Evolutionary conservation across 352 stramenopile genomes (phyloP).

Genomic region (Phytophthora citrophthora): DNA sequence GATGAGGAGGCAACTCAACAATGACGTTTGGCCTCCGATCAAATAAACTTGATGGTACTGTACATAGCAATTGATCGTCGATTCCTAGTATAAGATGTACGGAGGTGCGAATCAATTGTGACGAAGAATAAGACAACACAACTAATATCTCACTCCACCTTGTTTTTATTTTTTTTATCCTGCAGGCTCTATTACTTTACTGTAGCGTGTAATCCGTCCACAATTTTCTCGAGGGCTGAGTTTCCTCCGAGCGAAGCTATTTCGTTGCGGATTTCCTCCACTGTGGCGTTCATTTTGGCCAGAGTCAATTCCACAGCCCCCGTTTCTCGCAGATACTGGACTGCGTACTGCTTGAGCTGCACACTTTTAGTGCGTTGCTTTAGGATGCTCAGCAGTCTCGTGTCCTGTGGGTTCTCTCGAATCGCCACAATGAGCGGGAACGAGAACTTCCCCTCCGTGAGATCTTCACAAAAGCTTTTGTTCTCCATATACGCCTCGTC

Average conservation of each 20-base stretch:
- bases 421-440: conserved; percentile 90
- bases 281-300: conserved; percentile 60
- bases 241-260: conserved; percentile 67
- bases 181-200: conserved; percentile 36
- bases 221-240: conserved; percentile 58
- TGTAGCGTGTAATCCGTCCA: conserved; percentile 56
- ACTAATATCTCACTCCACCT: too few species aligned
- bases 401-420: conserved; percentile 74
- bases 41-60: too few species aligned
- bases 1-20: not conserved
- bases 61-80: too few species aligned
- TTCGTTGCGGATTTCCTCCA: conserved; percentile 53
- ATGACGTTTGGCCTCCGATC: not conserved
- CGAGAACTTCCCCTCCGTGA: conserved; percentile 98
- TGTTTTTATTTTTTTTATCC: too few species aligned
- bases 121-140: too few species aligned
- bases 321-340: conserved; percentile 82
- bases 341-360: conserved; percentile 95
- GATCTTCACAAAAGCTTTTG: conserved; percentile 98
- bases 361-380: conserved; percentile 96
- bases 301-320: conserved; percentile 62
- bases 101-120: not conserved
- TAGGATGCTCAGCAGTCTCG: conserved; percentile 94
- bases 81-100: too few species aligned
- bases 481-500: conserved; percentile 97